phyloP scores from a whole-genome alignment of 2,329 filamentous ascomycete species.

The Chrysosphaeria jannelii region DNA sequence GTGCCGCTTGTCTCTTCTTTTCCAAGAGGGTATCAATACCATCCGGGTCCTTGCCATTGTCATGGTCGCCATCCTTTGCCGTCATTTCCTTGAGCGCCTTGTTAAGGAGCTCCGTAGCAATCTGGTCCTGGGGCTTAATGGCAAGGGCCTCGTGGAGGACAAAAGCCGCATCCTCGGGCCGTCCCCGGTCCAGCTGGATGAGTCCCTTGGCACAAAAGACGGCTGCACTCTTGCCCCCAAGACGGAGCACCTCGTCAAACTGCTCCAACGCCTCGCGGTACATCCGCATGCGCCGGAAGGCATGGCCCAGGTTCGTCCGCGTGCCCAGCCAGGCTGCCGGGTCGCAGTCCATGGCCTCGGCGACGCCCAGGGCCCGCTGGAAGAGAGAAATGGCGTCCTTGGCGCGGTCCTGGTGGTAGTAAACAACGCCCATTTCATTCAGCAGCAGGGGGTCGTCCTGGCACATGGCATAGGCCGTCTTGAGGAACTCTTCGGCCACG shows the following conservation, averaged over 20 bases:
- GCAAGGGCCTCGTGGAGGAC: slow-evolving; percentile 64
- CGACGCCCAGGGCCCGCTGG: slow-evolving; percentile 42
- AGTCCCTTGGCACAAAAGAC: slow-evolving; percentile 64
- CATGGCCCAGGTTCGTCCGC: slow-evolving; percentile 69
- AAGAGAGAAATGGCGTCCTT: slow-evolving; percentile 53
- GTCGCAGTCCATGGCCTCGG: slow-evolving; percentile 55
- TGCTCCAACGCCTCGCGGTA: slow-evolving; percentile 43
- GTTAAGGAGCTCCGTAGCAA: slow-evolving; percentile 48
- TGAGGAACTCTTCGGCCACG: slow-evolving; percentile 78
- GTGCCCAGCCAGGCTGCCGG: slow-evolving; percentile 58
- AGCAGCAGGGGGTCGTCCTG: slow-evolving; percentile 65
- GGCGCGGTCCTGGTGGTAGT: slow-evolving; percentile 66
- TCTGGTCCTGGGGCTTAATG: slow-evolving; percentile 48
- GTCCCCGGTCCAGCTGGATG: slow-evolving; percentile 48
- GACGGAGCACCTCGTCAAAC: slow-evolving; percentile 65
- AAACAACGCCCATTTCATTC: slow-evolving; percentile 89
- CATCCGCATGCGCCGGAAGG: slow-evolving; percentile 40
- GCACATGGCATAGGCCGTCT: slow-evolving; percentile 60
- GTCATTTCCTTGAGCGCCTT: slow-evolving; percentile 37
- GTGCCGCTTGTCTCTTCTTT: neutral
- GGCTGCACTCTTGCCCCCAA: slow-evolving; percentile 48
- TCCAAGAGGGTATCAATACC: too few species aligned
- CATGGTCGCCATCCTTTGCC: too few species aligned
- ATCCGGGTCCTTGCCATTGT: too few species aligned
- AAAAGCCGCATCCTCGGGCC: slow-evolving; percentile 46